Evolutionary conservation across 441 rosid species (phyloP).

Genomic region (Melastoma candidum): DNA sequence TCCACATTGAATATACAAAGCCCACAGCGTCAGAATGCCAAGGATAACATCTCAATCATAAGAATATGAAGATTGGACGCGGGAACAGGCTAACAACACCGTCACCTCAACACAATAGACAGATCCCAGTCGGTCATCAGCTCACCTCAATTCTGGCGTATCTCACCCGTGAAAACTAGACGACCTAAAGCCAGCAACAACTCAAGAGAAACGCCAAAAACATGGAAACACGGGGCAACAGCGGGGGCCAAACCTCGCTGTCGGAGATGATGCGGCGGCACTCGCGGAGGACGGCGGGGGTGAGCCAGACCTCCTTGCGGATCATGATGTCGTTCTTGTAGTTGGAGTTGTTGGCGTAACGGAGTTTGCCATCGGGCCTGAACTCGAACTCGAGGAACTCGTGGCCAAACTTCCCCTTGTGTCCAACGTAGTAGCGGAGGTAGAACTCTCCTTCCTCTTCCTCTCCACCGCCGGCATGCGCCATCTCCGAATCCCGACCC

Average conservation of each 20-base stretch:
- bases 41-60: too few species aligned
- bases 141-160: too few species aligned
- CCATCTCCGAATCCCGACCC: conserved; percentile 15
- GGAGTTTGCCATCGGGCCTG: conserved; percentile 88
- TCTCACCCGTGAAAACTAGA: too few species aligned
- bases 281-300: conserved; percentile 79
- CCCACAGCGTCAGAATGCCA: too few species aligned
- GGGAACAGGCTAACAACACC: too few species aligned
- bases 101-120: too few species aligned
- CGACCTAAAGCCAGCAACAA: too few species aligned
- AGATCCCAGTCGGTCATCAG: too few species aligned
- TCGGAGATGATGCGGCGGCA: conserved; percentile 89
- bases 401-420: conserved; percentile 95
- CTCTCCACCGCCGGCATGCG: conserved; percentile 16
- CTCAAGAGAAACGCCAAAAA: too few species aligned
- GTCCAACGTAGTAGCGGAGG: conserved; percentile 92
- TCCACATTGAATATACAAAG: too few species aligned
- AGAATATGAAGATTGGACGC: too few species aligned
- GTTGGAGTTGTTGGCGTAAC: conserved; percentile 95
- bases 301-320: conserved; percentile 89
- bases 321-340: conserved; percentile 98
- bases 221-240: not conserved
- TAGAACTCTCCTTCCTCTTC: conserved; percentile 63
- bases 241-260: conserved; percentile 46
- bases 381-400: conserved; percentile 98